Percentiles rank a stretch among this genome's conserved stretches.
phyloP scores from a whole-genome alignment of 148 eudicot genomes.

The Limonium bicolor region DNA sequence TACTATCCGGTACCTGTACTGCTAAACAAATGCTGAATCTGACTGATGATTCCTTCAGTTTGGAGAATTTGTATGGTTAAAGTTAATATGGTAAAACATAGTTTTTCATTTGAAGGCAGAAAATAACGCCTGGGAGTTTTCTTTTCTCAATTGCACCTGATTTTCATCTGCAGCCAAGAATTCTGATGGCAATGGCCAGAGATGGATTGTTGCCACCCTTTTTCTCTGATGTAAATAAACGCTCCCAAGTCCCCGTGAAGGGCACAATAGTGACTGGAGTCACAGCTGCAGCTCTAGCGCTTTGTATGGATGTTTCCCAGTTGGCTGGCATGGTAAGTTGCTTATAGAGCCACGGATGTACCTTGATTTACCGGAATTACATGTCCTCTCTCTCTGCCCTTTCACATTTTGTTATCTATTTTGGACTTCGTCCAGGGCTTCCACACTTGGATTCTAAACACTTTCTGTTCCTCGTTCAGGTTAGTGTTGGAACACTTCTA shows the following conservation, averaged over 20 bases:
- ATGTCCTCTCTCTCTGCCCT: neutral
- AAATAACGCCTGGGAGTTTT: too few relatives aligned
- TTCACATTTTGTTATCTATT: neutral
- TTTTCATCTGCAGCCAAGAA: conserved; percentile 74
- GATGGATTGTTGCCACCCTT: conserved; percentile 89
- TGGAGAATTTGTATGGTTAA: too few relatives aligned
- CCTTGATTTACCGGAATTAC: neutral
- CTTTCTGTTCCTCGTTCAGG: conserved; percentile 5
- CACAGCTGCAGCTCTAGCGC: conserved; percentile 53
- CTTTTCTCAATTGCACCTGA: conserved; percentile 3
- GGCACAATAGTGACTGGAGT: conserved; percentile 62
- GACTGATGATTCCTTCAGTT: too few relatives aligned
- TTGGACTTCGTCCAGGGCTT: neutral
- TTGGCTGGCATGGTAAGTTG: conserved; percentile 82
- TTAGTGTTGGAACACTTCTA: conserved; percentile 81
- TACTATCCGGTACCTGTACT: too few relatives aligned
- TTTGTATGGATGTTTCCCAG: conserved; percentile 78
- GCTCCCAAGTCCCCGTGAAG: conserved; percentile 78
- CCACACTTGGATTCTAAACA: conserved; percentile 3
- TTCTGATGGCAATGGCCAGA: conserved; percentile 96
- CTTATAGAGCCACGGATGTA: neutral
- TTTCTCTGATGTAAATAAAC: conserved; percentile 66
- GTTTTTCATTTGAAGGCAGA: too few relatives aligned
- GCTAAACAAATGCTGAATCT: too few relatives aligned
- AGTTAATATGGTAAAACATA: too few relatives aligned